Evolutionary conservation across 2,329 filamentous ascomycete genomes (phyloP).

Genomic region (Fusarium globosum): DNA sequence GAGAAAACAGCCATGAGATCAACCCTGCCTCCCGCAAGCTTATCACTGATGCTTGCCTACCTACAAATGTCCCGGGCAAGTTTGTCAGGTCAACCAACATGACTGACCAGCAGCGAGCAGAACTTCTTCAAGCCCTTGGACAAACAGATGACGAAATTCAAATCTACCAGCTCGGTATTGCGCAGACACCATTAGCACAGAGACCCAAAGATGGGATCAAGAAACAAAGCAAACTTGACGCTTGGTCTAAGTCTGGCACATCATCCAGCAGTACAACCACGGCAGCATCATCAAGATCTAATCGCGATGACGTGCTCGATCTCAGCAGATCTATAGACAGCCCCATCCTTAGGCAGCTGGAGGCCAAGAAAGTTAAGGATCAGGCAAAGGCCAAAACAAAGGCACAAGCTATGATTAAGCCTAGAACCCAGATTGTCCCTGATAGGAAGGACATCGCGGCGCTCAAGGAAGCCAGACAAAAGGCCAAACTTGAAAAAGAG

Average conservation of each 20-base stretch:
- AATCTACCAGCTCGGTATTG: conserved; percentile 56
- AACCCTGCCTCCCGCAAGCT: conserved; percentile 67
- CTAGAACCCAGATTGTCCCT: conserved; percentile 46
- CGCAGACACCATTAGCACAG: conserved; percentile 38
- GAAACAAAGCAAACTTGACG: conserved; percentile 70
- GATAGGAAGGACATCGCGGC: conserved; percentile 54
- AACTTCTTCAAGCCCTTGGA: conserved; percentile 74
- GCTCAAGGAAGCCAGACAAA: conserved; percentile 77
- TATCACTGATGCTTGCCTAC: conserved; percentile 74
- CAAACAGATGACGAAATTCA: conserved; percentile 67
- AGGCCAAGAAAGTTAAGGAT: conserved; percentile 51
- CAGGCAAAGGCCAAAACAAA: conserved; percentile 46
- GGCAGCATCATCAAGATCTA: conserved; percentile 49
- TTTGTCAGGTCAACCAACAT: conserved; percentile 80
- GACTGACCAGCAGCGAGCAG: conserved; percentile 83
- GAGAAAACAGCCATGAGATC: conserved; percentile 79
- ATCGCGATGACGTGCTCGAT: conserved; percentile 60
- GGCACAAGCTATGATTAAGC: conserved; percentile 45
- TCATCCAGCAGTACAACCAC: conserved; percentile 38
- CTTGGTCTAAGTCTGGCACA: conserved; percentile 66
- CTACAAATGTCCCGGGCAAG: conserved; percentile 63
- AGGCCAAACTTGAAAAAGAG: conserved; percentile 79
- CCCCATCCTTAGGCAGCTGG: conserved; percentile 60
- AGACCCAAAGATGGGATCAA: conserved; percentile 54
- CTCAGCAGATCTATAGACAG: conserved; percentile 61